Conservation (phyloP, 148 eudicot species). For the Heliosperma pusillum region DNA sequence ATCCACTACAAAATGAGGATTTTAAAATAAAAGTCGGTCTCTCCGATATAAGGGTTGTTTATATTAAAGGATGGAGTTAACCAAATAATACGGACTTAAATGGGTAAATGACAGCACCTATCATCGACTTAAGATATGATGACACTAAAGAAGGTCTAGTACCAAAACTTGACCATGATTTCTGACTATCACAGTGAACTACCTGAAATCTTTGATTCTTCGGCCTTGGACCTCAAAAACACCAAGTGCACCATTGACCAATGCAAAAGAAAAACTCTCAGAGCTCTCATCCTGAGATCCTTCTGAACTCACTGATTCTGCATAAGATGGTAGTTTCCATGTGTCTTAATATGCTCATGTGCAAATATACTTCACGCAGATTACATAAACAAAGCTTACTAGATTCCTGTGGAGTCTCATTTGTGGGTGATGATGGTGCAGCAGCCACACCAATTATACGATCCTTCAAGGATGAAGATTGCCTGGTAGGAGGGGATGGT, state of each 20-base stretch:
- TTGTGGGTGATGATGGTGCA: constrained; percentile 49
- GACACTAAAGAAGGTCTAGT: not conserved
- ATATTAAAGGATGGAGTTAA: not conserved
- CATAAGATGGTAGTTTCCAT: constrained; percentile 24
- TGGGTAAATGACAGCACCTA: not conserved
- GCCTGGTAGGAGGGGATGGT: constrained; percentile 58
- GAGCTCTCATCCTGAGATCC: constrained; percentile 86
- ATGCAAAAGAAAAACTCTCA: constrained; percentile 94
- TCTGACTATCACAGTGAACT: constrained; percentile 16
- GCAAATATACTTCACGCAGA: constrained; percentile 7
- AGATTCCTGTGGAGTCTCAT: constrained; percentile 51
- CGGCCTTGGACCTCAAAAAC: constrained; percentile 99
- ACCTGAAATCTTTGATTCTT: constrained; percentile 95
- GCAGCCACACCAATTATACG: constrained; percentile 39
- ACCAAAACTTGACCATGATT: not conserved
- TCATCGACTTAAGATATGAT: not conserved
- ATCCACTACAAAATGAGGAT: not conserved
- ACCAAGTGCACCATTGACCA: constrained; percentile 97
- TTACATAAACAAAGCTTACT: constrained; percentile 46
- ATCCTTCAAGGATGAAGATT: constrained; percentile 56
- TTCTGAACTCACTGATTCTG: constrained; percentile 62
- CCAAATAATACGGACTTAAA: not conserved
- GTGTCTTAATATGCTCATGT: constrained; percentile 16
- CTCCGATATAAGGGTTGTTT: not conserved
- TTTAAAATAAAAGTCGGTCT: not conserved